These are phyloP conservation scores for Pythium brassicae DNA, from an alignment of 352 stramenopile species.

Conservation along the genomic window DNA sequence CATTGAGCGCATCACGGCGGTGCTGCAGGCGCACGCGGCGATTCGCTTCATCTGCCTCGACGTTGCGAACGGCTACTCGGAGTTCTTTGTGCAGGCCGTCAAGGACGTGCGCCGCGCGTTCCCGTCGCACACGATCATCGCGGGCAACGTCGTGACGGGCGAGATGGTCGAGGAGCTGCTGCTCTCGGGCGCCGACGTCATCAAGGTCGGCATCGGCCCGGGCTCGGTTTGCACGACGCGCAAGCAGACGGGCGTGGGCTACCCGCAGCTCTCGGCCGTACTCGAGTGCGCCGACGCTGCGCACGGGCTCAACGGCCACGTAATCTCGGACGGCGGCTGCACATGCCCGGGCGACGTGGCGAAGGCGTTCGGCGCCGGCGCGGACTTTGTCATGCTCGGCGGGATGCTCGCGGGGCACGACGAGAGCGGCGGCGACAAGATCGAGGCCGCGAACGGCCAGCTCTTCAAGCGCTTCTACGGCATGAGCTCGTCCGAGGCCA, in stretches of 20 bases:
- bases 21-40: slow-evolving; percentile 54
- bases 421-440: slow-evolving; percentile 83
- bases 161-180: slow-evolving; percentile 92
- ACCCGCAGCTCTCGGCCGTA: slow-evolving; percentile 88
- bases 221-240: slow-evolving; percentile 90
- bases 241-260: slow-evolving; percentile 91
- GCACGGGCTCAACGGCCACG: slow-evolving; percentile 84
- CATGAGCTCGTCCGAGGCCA: slow-evolving; percentile 90
- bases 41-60: slow-evolving; percentile 89
- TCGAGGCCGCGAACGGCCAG: slow-evolving; percentile 55
- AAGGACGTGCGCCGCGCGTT: slow-evolving; percentile 48
- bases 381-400: slow-evolving; percentile 92
- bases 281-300: slow-evolving; percentile 90
- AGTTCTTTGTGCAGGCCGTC: slow-evolving; percentile 83
- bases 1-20: slow-evolving; percentile 56
- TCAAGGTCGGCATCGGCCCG: slow-evolving; percentile 92
- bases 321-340: slow-evolving; percentile 88
- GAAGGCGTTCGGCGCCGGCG: slow-evolving; percentile 89
- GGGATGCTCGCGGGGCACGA: slow-evolving; percentile 91
- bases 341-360: slow-evolving; percentile 87
- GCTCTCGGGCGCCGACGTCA: slow-evolving; percentile 89
- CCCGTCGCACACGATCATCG: slow-evolving; percentile 86
- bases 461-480: slow-evolving; percentile 91
- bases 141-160: slow-evolving; percentile 90
- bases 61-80: slow-evolving; percentile 88